Evolutionary conservation across 352 stramenopile genomes (phyloP).

Genomic region (Pythium sukuiense): DNA sequence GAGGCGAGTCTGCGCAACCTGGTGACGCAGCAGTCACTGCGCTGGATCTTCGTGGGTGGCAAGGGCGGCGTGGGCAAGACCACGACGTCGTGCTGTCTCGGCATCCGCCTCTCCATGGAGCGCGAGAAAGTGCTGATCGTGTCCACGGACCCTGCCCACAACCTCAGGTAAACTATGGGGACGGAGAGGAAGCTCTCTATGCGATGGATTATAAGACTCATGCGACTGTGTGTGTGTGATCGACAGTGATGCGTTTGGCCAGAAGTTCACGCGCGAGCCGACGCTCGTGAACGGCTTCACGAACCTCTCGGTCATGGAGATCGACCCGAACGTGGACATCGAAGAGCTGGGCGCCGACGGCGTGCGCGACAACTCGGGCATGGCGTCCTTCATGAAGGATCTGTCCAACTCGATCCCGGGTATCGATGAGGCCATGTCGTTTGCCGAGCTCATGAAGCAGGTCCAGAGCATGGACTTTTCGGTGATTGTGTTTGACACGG

Average conservation of each 20-base stretch:
- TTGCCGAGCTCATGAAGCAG: constrained; percentile 98
- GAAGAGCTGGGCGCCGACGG: constrained; percentile 83
- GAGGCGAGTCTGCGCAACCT: constrained; percentile 91
- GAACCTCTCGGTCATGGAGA: constrained; percentile 99
- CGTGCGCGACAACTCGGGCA: constrained; percentile 85
- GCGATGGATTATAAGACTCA: too few species aligned
- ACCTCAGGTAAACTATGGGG: constrained; percentile 78
- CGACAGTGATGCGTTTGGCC: constrained; percentile 96
- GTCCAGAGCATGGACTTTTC: constrained; percentile 98
- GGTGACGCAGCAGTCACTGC: constrained; percentile 85
- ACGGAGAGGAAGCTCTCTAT: too few species aligned
- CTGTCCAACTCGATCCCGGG: constrained; percentile 97
- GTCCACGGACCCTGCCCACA: constrained; percentile 99
- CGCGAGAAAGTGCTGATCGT: constrained; percentile 97
- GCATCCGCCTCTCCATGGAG: constrained; percentile 89
- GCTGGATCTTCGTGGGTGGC: constrained; percentile 95
- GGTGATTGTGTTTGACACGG: constrained; percentile 98
- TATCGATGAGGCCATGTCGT: constrained; percentile 99
- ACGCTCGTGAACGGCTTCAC: constrained; percentile 97
- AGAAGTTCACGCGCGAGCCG: constrained; percentile 98
- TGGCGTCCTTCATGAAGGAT: constrained; percentile 96
- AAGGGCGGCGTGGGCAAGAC: constrained; percentile 96
- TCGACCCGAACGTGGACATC: constrained; percentile 92
- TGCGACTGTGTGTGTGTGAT: too few species aligned
- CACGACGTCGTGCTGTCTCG: constrained; percentile 98